Base-by-base conservation (phyloP, 2,329 filamentous ascomycete species). In the Aurifilum marmelostoma region DNA sequence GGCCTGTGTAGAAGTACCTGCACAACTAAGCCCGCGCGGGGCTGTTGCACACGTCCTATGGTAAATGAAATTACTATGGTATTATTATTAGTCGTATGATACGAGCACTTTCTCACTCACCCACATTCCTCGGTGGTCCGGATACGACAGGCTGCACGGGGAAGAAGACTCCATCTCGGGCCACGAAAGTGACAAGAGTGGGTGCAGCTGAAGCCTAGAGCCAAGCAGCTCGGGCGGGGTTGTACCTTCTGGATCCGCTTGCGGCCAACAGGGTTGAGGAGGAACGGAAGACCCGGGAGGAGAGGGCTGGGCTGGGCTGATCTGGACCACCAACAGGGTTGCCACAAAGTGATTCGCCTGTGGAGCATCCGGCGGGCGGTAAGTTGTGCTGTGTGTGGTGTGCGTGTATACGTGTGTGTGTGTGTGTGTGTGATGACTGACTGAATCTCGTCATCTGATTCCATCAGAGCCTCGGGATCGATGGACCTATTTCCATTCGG, bases 121-220 rank as follows among this genome's bases (percentile, higher is more conserved):
- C 12, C 32, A 39, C 34, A 32, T 32, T 14, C 52, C 9, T 29
- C n/a, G 56, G 59, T 34, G 56, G 58, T 69, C 63, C 62, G 69
- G 58, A 67, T 69, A 71, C 69, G 64, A 67, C 56, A 34, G 56
- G 68, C 60, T 69, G 65, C 68, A 67, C 65, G 34, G 59, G n/a
- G n/a, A n/a, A n/a, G 34, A 21, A 21, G 47, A 54, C 32, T 43
- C 52, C 29, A 65, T 56, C 37, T 52, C 50, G 50, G 21, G 41
- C 52, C 47, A 41, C 41, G 41, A 63, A 21, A 29, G 29, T 14
- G 3, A n/a, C 6, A 41, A 41, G 18, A 43, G 52, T 54, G 34
- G 47, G 58, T 58, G 37, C 63, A 65, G 61, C 41, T 56, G 52
- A 54, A 65, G 52, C 34, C 59, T 39, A 41, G 56, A 24, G 29